A percentile compares a stretch with the other conserved stretches of the same genome.
phyloP scores from a whole-genome alignment of 192 early-diverging fungal species.

The Rhizophagus prolifer region DNA sequence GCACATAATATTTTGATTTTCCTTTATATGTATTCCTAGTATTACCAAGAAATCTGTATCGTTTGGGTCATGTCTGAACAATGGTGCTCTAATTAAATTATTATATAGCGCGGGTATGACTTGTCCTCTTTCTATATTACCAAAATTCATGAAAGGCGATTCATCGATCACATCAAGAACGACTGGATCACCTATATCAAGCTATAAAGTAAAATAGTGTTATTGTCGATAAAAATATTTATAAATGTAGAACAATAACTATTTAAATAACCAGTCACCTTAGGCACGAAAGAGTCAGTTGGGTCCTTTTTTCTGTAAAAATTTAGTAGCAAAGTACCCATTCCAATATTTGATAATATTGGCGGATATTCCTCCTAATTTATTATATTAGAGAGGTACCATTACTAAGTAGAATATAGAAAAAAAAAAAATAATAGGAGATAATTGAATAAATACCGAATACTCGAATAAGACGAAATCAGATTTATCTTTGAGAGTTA shows the following conservation, averaged over 20 bases:
- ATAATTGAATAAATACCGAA: slow-evolving; percentile 47
- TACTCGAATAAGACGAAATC: slow-evolving; percentile 89
- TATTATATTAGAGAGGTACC: too few species aligned
- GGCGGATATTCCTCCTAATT: slow-evolving; percentile 92
- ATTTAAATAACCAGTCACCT: slow-evolving; percentile 38
- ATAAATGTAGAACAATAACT: not conserved
- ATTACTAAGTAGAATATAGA: not conserved
- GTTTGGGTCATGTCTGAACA: slow-evolving; percentile 74
- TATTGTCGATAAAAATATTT: not conserved
- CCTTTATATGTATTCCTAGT: slow-evolving; percentile 68
- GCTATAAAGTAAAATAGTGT: slow-evolving; percentile 29
- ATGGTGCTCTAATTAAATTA: slow-evolving; percentile 91
- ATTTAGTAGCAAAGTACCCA: slow-evolving; percentile 92
- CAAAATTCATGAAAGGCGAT: slow-evolving; percentile 94
- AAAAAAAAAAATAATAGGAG: slow-evolving; percentile 7
- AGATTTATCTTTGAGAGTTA: slow-evolving; percentile 81
- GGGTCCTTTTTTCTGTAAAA: slow-evolving; percentile 91
- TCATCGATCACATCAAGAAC: slow-evolving; percentile 86
- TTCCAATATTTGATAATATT: slow-evolving; percentile 88
- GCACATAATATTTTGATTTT: slow-evolving; percentile 81
- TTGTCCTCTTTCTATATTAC: slow-evolving; percentile 90
- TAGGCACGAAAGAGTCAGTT: slow-evolving; percentile 76
- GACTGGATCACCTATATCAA: slow-evolving; percentile 80
- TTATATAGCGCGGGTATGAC: slow-evolving; percentile 87
- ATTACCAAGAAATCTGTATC: slow-evolving; percentile 76